A percentile compares a stretch with the other conserved stretches of the same genome.
phyloP scores from a whole-genome alignment of 306 rosid species.

The Cicer pinnatifidum region DNA sequence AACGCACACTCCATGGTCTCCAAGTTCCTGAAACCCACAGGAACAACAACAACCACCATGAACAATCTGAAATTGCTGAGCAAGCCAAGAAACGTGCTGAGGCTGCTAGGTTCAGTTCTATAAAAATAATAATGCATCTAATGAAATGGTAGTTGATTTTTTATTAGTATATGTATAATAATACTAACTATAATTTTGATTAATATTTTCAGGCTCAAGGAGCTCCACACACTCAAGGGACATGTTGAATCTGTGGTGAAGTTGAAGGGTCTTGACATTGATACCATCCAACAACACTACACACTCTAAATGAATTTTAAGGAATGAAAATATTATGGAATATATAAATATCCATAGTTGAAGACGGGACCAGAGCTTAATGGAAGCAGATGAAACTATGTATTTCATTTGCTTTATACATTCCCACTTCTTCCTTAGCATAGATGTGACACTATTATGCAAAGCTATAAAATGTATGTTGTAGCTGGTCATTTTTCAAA shows the following conservation, averaged over 20 bases:
- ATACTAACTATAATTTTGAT: not conserved
- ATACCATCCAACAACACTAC: slow-evolving; percentile 61
- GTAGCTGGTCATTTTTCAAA: not conserved
- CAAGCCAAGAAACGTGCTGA: slow-evolving; percentile 88
- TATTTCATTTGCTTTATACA: not conserved
- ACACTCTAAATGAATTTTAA: slow-evolving; percentile 44
- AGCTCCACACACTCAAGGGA: slow-evolving; percentile 81
- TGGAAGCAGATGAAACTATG: slow-evolving; percentile 7
- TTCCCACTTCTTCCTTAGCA: not conserved
- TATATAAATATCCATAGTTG: not conserved
- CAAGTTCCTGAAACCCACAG: slow-evolving; percentile 42
- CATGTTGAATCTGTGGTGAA: slow-evolving; percentile 82
- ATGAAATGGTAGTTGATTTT: not conserved
- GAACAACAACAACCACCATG: slow-evolving; percentile 45
- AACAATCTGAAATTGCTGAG: slow-evolving; percentile 70
- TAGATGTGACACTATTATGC: slow-evolving; percentile 21
- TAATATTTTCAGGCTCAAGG: slow-evolving; percentile 62
- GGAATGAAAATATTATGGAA: not conserved
- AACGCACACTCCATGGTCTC: slow-evolving; percentile 78
- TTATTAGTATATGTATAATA: not conserved
- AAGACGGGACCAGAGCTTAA: slow-evolving; percentile 16
- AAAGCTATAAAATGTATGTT: not conserved
- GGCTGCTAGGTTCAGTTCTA: slow-evolving; percentile 65
- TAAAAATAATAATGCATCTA: not conserved
- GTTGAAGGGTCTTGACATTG: slow-evolving; percentile 79